Evolutionary conservation across 345 rosid species (phyloP), one percentile per base, ranked within the genome.

Genomic region (Camelina neglecta): DNA sequence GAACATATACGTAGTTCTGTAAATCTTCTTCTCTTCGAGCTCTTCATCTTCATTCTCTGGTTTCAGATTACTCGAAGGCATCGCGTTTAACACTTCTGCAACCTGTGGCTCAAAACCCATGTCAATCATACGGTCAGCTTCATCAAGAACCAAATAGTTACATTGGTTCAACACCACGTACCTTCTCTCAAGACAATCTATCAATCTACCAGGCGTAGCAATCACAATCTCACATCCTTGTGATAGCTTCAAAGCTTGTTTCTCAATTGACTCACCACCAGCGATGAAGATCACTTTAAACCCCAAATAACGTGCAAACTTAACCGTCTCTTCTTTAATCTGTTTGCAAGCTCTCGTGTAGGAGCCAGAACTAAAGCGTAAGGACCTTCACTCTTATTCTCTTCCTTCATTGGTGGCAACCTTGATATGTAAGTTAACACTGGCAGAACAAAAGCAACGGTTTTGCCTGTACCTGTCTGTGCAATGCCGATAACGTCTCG

Each of bases 61-160:
- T 39, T 38, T 92, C 80, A 92, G 73, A 81, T 94, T 89, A 77
- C 95, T 94, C 0, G 97, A 92, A 3, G 97, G 97, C 97, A 92
- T 90, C 2, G 95, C 97, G 21, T 94, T 95, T 72, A 92, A 67
- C 26, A 94, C 97, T 1, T 87, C 96, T 44, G 85, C 68, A 45
- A 94, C 97, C 73, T 94, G 97, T 0, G 93, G 95, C 84, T 92
- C 98, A 42, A 90, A 92, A 74, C 92, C 96, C 97, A 90, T 86
- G 78, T 94, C 97, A 12, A 94, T 92, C 98, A 94, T 92, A 49
- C 95, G 83, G 76, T 92, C 97, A 61, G 98, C 98, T 80, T 94
- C 98, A 76, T 94, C 98, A 71, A 94, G 96, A 75, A 94, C 98
- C 49, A 94, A 92, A 73, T 92, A 92, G 61, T 90, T 89, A 53